Evolutionary conservation across 306 rosid genomes (phyloP), one percentile per base, ranked within the genome.

Genomic region (Cucumis sativus): DNA sequence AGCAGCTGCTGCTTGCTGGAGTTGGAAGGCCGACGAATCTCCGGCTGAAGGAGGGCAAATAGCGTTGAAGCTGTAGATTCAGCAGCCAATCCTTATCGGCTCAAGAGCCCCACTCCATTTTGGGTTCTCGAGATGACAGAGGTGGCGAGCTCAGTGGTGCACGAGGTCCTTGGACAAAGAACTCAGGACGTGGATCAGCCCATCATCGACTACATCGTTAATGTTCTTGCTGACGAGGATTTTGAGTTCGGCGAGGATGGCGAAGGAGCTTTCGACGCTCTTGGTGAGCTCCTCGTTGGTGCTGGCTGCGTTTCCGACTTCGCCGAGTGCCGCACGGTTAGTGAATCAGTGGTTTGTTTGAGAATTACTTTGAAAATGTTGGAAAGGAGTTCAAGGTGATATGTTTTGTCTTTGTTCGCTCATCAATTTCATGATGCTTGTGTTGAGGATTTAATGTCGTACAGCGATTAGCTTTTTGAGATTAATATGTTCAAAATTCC

Each of bases 161-260:
- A 87, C 58, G 97, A 95, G 66, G 91, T 95, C 49, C 82, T 95
- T 41, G 98, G 99, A 16, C 88, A 64, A 15, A 82, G 88, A 76
- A 80, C 87, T n/a, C 65, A 84, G 39, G 97, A 92, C 72, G 93
- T 95, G 13, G 99, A 95, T 79, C 82, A 87, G 66, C 99, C 99
- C 9, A 90, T 92, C 35, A 81, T 95, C 65, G 97, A 93, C 80
- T 95, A 95, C 84, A 90, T 95, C 62, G 54, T 95, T 78, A 95
- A 95, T 77, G 99, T 95, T 76, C 98, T 95, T 80, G 99, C 99
- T 39, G 99, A 92, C 57, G 99, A 95, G 14, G 99, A 95, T 80
- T 95, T 95, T 82, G 98, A 95, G 52, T 92, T 95, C 45, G 99
- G 99, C 8, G 84, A 80, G 78, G 93, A 95, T 57, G 99, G 98